Percentiles rank a stretch among this genome's conserved stretches.
Conservation (phyloP, 352 stramenopile genomes). For the Phytophthora rubi region DNA sequence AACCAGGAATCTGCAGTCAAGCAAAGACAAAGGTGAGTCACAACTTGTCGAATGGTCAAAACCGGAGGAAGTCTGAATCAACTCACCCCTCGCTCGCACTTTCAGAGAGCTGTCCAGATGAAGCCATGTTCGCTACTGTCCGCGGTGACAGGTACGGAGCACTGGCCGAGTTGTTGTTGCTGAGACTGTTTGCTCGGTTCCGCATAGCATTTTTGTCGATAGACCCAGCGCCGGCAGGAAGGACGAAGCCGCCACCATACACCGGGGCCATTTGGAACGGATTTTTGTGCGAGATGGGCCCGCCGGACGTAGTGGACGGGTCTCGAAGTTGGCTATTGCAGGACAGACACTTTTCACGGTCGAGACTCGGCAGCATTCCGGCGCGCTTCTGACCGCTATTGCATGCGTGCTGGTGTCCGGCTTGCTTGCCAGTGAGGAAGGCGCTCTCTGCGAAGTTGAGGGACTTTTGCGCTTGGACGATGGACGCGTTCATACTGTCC, state of each 20-base stretch:
- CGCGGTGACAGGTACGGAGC: conserved; percentile 41
- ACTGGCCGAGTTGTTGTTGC: conserved; percentile 57
- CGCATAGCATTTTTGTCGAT: conserved; percentile 47
- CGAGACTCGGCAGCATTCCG: conserved; percentile 73
- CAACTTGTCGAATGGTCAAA: not conserved
- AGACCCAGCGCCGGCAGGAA: conserved; percentile 42
- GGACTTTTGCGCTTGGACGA: conserved; percentile 67
- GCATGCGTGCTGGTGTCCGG: conserved; percentile 49
- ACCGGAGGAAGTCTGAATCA: not conserved
- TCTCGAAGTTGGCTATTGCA: conserved; percentile 78
- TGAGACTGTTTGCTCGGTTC: conserved; percentile 34
- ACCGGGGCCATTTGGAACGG: conserved; percentile 69
- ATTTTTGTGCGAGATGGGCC: conserved; percentile 62
- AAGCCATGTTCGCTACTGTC: conserved; percentile 27
- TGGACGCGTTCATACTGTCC: conserved; percentile 85
- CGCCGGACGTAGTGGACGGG: conserved; percentile 20
- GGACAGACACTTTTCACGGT: conserved; percentile 79
- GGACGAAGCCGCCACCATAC: conserved; percentile 76
- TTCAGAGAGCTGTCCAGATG: conserved; percentile 48
- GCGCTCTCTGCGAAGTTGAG: conserved; percentile 72
- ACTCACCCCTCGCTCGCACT: conserved; percentile 74
- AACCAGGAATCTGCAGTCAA: conserved; percentile 67
- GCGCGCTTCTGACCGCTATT: conserved; percentile 46
- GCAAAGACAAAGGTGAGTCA: conserved; percentile 14
- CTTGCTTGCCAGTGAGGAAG: conserved; percentile 79